A percentile compares a stretch with the other conserved stretches of the same genome.
Conservation (phyloP, 2,329 filamentous ascomycete genomes). For the Zymoseptoria ardabiliae region DNA sequence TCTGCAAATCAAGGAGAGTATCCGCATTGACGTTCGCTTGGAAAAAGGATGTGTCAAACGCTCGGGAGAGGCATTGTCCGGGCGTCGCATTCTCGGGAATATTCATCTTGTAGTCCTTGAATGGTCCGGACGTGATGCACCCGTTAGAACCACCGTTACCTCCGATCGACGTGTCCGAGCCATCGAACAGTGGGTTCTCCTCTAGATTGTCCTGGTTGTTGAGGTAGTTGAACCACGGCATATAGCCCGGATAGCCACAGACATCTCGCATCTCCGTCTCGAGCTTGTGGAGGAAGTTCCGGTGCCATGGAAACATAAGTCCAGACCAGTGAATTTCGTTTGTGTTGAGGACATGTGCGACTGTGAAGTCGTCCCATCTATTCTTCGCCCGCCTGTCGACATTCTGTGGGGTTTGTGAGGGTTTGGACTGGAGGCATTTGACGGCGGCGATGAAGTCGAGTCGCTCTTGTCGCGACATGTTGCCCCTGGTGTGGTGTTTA, state of each 20-base stretch:
- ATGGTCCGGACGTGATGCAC: constrained; percentile 45
- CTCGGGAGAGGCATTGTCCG: background rate
- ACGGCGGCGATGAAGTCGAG: constrained; percentile 21
- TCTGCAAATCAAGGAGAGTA: background rate
- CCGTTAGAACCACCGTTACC: constrained; percentile 25
- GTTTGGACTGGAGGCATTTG: constrained; percentile 17
- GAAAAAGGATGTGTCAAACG: background rate
- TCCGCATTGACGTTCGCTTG: background rate
- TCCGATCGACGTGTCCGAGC: constrained; percentile 37
- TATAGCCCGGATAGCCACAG: constrained; percentile 8
- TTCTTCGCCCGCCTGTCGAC: constrained; percentile 10
- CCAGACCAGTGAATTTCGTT: constrained; percentile 1
- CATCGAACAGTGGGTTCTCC: constrained; percentile 49
- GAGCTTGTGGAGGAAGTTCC: constrained; percentile 11
- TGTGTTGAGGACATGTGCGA: constrained; percentile 21
- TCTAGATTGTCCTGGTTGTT: constrained; percentile 35
- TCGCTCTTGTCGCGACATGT: constrained; percentile 9
- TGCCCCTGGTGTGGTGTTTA: background rate
- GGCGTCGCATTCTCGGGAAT: constrained; percentile 29
- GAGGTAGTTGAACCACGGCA: constrained; percentile 48
- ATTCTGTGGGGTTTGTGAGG: constrained; percentile 6
- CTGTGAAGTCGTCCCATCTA: constrained; percentile 24
- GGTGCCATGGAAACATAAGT: constrained; percentile 13
- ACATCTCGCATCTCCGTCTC: constrained; percentile 8
- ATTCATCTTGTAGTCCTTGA: constrained; percentile 40